Base-by-base conservation (phyloP, 139 green algal species). In the Chlorella sp. region DNA sequence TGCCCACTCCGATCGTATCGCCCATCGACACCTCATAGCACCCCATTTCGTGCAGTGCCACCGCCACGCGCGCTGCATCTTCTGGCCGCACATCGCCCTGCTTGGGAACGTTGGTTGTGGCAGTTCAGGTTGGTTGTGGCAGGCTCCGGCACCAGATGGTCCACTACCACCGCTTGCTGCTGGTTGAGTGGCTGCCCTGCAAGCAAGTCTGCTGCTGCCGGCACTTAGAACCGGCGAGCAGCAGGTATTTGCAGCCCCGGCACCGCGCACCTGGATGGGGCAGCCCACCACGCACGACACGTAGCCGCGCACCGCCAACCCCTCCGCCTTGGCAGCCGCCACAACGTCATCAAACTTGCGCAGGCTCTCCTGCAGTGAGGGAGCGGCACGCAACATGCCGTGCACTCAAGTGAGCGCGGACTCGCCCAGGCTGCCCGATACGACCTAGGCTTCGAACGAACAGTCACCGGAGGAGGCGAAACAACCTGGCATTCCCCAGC, bases 21-120 rank as follows among this genome's bases (percentile, higher is more conserved):
- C 93, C 94, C 83, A 99, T 94, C 28, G 93, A 96, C 32, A 99
- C 90, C 79, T 99, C 94, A 84, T 98, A 98, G 92, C 96, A 99
- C 9, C 96, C 96, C 95, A 99, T 96, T 60, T 95, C 85, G 80
- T 92, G 58, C 62, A 99, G 81, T 16, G 78, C 85, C 19, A 68
- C 75, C 13, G 93, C 95, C 46, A 99, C 93, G 22, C 84, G 64
- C 5, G 96, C 96, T 7, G 94, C 96, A 34, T 85, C 86, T 20
- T 72, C 22, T 1, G 91, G 92, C 0, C 84, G 26, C 67, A 94
- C 88, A 22, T 87, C 24, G 13, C 92, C 92, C 76, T 93, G 79
- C 76, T 38, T 5, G 40, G 38, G 67, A 14, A 74, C 34, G 32
- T 13, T 43, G 36, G 1, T 46, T 34, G 36, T 17, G 60, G 22